Percentiles rank a stretch among this genome's conserved stretches.
These are phyloP conservation scores for Angomonas ambiguus DNA, from an alignment of 208 protist genomes.

Conservation along the genomic window DNA sequence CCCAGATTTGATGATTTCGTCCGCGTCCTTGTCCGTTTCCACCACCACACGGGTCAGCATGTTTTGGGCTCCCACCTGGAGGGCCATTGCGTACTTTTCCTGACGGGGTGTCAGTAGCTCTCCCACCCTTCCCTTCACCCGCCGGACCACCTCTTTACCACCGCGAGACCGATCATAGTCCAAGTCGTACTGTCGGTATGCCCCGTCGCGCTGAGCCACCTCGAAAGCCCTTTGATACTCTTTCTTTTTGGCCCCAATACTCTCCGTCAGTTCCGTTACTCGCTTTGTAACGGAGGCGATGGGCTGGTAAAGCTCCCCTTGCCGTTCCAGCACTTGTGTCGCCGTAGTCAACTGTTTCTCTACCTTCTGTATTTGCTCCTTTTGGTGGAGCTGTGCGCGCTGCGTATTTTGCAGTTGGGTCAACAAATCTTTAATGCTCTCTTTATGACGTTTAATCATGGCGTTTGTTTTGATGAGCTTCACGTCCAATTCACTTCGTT, in stretches of 20 bases:
- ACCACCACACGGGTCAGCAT: conserved; percentile 95
- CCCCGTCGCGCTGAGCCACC: conserved; percentile 49
- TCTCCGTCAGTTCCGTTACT: conserved; percentile 28
- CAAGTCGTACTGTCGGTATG: conserved; percentile 52
- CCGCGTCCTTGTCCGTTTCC: conserved; percentile 89
- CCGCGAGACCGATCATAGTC: conserved; percentile 57
- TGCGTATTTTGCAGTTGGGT: conserved; percentile 38
- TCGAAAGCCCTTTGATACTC: conserved; percentile 61
- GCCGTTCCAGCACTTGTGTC: conserved; percentile 27
- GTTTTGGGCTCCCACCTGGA: conserved; percentile 92
- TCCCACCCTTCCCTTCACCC: conserved; percentile 92
- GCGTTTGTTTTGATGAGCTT: conserved; percentile 55
- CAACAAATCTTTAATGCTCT: conserved; percentile 41
- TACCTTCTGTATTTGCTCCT: conserved; percentile 23
- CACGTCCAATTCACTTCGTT: conserved; percentile 57
- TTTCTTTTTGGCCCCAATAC: conserved; percentile 39
- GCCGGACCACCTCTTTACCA: conserved; percentile 27
- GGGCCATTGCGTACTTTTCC: conserved; percentile 58
- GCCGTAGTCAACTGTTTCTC: conserved; percentile 29
- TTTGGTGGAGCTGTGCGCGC: conserved; percentile 37
- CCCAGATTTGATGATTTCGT: conserved; percentile 91
- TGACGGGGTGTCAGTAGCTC: conserved; percentile 90
- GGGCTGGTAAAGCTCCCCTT: conserved; percentile 21
- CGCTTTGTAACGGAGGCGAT: conserved; percentile 40
- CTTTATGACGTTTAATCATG: conserved; percentile 31